Conservation (phyloP, 2,329 filamentous ascomycete species). For the Cladosporium sp. region DNA sequence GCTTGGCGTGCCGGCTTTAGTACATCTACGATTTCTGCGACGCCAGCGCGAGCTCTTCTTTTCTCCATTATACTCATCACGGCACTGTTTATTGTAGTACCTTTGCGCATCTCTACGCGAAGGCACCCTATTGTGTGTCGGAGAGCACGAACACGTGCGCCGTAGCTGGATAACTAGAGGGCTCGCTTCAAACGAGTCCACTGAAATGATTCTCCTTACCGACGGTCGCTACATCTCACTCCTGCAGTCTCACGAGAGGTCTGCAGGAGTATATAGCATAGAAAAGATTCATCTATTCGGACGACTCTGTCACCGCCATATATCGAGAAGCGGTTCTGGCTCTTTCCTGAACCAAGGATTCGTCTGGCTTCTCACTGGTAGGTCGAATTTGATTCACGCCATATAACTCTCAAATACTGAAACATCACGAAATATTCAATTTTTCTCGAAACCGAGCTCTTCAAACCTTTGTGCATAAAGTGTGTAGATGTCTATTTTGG, state of each 20-base stretch:
- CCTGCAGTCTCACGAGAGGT: background rate
- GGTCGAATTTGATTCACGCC: too few species aligned
- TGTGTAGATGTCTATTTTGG: background rate
- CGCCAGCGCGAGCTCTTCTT: slow-evolving; percentile 2
- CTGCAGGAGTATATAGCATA: too few species aligned
- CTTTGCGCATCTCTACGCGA: slow-evolving; percentile 37
- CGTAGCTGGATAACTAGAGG: slow-evolving; percentile 62
- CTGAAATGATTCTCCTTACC: slow-evolving; percentile 62
- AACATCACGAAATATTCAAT: too few species aligned
- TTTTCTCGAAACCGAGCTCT: too few species aligned
- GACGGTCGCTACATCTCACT: slow-evolving; percentile 52
- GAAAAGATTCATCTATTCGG: too few species aligned
- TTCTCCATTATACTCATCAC: slow-evolving; percentile 22
- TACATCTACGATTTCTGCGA: slow-evolving; percentile 13
- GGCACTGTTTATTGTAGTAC: slow-evolving; percentile 63
- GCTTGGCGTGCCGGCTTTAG: background rate
- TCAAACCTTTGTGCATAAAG: too few species aligned
- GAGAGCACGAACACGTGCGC: slow-evolving; percentile 51
- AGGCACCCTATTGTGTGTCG: slow-evolving; percentile 58
- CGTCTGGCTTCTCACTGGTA: too few species aligned
- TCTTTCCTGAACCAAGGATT: too few species aligned
- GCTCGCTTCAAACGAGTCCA: slow-evolving; percentile 30
- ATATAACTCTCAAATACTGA: too few species aligned
- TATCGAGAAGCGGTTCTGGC: too few species aligned
- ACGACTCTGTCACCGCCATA: too few species aligned